These are phyloP conservation scores for Penicillium freii DNA, from an alignment of 2,329 filamentous ascomycete species.

Conservation along the genomic window DNA sequence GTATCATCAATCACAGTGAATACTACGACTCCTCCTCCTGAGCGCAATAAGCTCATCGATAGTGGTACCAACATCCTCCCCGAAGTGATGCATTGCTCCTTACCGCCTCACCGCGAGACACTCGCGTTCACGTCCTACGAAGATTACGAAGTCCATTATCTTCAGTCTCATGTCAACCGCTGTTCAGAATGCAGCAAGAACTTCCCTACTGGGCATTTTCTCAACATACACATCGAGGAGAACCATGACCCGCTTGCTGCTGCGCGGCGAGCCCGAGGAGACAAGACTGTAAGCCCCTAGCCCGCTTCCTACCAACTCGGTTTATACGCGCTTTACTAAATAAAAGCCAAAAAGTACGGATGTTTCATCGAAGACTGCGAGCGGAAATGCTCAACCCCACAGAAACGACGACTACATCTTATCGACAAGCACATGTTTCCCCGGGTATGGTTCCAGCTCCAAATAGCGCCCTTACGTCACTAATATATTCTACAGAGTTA, in stretches of 20 bases:
- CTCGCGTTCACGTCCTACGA: slow-evolving; percentile 70
- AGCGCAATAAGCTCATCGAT: slow-evolving; percentile 57
- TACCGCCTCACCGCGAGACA: slow-evolving; percentile 73
- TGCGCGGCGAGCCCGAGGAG: slow-evolving; percentile 71
- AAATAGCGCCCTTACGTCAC: not conserved
- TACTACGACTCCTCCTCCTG: slow-evolving; percentile 16
- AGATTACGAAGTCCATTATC: slow-evolving; percentile 86
- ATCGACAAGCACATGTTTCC: slow-evolving; percentile 95
- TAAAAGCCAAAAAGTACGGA: slow-evolving; percentile 59
- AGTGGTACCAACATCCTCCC: slow-evolving; percentile 50
- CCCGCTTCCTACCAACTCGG: not conserved
- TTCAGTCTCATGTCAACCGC: slow-evolving; percentile 74
- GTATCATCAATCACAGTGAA: slow-evolving; percentile 30
- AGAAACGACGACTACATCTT: slow-evolving; percentile 82
- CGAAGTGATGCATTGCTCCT: slow-evolving; percentile 69
- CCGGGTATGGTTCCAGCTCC: slow-evolving; percentile 42
- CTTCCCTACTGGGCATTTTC: slow-evolving; percentile 78
- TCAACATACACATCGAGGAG: slow-evolving; percentile 84
- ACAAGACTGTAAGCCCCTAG: slow-evolving; percentile 68
- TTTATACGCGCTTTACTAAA: not conserved
- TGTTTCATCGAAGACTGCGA: slow-evolving; percentile 92
- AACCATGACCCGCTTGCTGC: slow-evolving; percentile 80
- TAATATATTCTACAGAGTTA: slow-evolving; percentile 57
- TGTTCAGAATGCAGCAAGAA: slow-evolving; percentile 84
- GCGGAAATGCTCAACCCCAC: slow-evolving; percentile 74